Base-by-base conservation (phyloP, 2,329 filamentous ascomycete species). In the Scedosporium minutisporum region DNA sequence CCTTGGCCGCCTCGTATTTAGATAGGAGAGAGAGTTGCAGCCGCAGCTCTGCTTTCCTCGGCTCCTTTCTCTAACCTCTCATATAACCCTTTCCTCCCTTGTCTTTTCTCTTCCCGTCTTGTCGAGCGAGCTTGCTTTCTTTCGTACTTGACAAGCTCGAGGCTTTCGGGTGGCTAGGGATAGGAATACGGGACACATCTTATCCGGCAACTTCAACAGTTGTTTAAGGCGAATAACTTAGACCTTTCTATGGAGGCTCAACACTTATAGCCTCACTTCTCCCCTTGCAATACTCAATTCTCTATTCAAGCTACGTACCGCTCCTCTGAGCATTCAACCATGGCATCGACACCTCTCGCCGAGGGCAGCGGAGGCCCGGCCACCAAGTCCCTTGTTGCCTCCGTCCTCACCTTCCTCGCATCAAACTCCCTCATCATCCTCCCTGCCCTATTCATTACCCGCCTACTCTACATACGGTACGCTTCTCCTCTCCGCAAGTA, bases 401-500 rank as follows among this genome's bases (percentile, higher is more conserved):
- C 23, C 27, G 21, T 33, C 57, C 9, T 58, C 62, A 25, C 41
- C 7, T 41, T 74, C 6, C 51, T 79, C 55, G 66, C 70, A 62
- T 70, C 73, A 59, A 74, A 82, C 69, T 83, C 80, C 80, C 70
- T 75, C 7, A 65, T 71, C 3, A 70, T 78, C 25, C 62, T 73
- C 16, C 60, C 72, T 46, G 65, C 73, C 25, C 58, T 71, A 18
- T 14, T 77, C 1, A 62, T 71, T 48, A 72, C 72, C 42, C 81
- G 78, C 70, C 72, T 83, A 10, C 68, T 75, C n/a, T 74, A 71
- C 61, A 84, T 83, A 64, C 74, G 75, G 41, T 84, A 78, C 68
- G 71, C 79, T 63, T 75, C 79, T 68, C 85, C 86, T 6, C 74
- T 90, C 62, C 82, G 85, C 71, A 84, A 81, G 69, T 89, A 89